Conservation (phyloP, 345 rosid genomes). For the Camelina neglecta region DNA sequence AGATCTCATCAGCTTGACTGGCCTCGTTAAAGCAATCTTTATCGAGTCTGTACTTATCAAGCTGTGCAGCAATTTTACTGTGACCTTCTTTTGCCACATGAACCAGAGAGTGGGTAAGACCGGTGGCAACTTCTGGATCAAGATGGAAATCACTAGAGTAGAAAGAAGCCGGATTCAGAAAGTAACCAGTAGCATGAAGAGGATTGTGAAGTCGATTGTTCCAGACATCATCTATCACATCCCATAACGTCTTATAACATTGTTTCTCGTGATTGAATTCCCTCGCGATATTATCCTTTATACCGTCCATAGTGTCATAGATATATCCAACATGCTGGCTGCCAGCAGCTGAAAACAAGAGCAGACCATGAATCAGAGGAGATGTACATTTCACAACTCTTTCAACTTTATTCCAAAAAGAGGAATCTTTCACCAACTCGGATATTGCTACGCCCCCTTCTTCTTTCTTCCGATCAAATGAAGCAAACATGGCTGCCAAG, state of each 20-base stretch:
- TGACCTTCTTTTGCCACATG: constrained; percentile 45
- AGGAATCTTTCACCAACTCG: constrained; percentile 47
- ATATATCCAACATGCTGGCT: constrained; percentile 58
- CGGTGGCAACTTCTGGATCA: constrained; percentile 62
- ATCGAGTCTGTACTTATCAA: constrained; percentile 52
- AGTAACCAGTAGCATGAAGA: constrained; percentile 75
- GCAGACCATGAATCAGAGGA: constrained; percentile 52
- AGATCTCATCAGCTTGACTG: constrained; percentile 47
- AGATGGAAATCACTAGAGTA: constrained; percentile 55
- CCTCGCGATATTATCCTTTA: constrained; percentile 57
- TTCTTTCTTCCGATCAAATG: constrained; percentile 48
- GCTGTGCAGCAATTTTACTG: constrained; percentile 45
- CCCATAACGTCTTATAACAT: constrained; percentile 55
- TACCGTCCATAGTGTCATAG: constrained; percentile 70
- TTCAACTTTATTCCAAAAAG: constrained; percentile 58
- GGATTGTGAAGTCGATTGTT: constrained; percentile 58
- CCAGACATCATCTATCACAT: constrained; percentile 70
- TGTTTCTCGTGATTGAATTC: constrained; percentile 41
- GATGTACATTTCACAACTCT: constrained; percentile 52
- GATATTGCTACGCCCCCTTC: constrained; percentile 47
- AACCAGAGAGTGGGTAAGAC: constrained; percentile 52
- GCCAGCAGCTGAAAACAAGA: constrained; percentile 43
- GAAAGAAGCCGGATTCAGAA: constrained; percentile 61
- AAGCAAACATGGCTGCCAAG: constrained; percentile 51
- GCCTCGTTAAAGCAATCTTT: constrained; percentile 59